Evolutionary conservation across 2,329 filamentous ascomycete species (phyloP).

Genomic region (Elsinoe australis): DNA sequence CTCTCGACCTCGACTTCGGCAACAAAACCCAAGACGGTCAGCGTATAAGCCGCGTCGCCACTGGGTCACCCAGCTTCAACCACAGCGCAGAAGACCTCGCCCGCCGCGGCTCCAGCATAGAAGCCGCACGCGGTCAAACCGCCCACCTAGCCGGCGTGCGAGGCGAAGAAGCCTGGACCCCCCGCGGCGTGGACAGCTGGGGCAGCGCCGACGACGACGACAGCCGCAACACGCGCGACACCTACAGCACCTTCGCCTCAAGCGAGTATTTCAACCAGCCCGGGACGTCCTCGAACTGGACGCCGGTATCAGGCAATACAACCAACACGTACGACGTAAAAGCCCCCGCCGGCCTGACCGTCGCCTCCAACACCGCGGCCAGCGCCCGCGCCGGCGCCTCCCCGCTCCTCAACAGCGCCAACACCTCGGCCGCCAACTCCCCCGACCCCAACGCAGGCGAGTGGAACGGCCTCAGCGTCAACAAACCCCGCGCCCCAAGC

Average conservation of each 20-base stretch:
- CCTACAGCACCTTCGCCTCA: conserved; percentile 15
- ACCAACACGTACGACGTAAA: conserved; percentile 14
- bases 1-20: conserved; percentile 51
- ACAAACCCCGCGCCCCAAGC: conserved; percentile 17
- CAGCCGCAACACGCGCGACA: conserved; percentile 24
- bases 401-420: conserved; percentile 15
- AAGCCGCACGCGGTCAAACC: conserved; percentile 25
- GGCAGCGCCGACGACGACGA: conserved; percentile 29
- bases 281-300: conserved; percentile 34
- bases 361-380: conserved; percentile 30
- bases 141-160: conserved; percentile 27
- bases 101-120: conserved; percentile 26
- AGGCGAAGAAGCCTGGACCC: conserved; percentile 22
- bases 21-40: conserved; percentile 49
- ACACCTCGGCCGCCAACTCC: conserved; percentile 38
- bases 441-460: conserved; percentile 18
- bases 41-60: conserved; percentile 58
- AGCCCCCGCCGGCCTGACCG: conserved; percentile 1
- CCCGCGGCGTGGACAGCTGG: conserved; percentile 22
- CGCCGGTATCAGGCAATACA: conserved; percentile 9
- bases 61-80: conserved; percentile 62
- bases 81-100: conserved; percentile 44
- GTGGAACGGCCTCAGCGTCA: conserved; percentile 9
- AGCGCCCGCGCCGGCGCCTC: conserved; percentile 42
- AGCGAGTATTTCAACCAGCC: conserved; percentile 18